Evolutionary conservation across 2,329 filamentous ascomycete genomes (phyloP).

Genomic region (Colletotrichum sp.): DNA sequence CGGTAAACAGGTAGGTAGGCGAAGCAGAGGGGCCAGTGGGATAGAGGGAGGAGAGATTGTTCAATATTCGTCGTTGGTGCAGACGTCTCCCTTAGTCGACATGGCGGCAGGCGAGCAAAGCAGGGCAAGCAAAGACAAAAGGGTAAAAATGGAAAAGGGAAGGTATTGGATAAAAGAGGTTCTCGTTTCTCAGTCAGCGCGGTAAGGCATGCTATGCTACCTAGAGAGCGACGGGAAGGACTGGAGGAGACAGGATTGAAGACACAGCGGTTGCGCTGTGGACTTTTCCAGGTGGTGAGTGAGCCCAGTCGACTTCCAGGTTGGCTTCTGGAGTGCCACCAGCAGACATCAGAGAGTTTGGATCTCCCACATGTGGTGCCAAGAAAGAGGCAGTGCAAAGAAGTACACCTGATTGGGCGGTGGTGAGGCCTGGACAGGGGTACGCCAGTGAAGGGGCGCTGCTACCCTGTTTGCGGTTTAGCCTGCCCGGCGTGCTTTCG

Average conservation of each 20-base stretch:
- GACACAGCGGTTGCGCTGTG: background rate
- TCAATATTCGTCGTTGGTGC: background rate
- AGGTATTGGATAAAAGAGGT: background rate
- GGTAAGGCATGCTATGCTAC: background rate
- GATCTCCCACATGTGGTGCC: conserved; percentile 21
- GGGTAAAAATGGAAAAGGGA: background rate
- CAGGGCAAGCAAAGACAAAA: background rate
- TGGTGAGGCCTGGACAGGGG: background rate
- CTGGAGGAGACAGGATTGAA: background rate
- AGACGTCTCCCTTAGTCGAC: background rate
- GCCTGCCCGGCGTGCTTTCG: background rate
- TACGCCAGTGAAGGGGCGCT: background rate
- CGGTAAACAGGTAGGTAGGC: background rate
- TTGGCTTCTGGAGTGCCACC: background rate
- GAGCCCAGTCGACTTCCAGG: background rate
- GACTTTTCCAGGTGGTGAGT: background rate
- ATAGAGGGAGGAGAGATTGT: background rate
- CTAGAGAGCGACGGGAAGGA: background rate
- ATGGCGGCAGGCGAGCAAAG: conserved; percentile 3
- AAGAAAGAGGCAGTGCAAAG: conserved; percentile 23
- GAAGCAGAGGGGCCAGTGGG: background rate
- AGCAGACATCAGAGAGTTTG: conserved; percentile 12
- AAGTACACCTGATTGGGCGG: conserved; percentile 19
- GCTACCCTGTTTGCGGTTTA: conserved; percentile 7
- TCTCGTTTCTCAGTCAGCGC: background rate